A percentile compares a stretch with the other conserved stretches of the same genome.
These are phyloP conservation scores for Parmelia sp. DNA, from an alignment of 495 filamentous ascomycete species.

Conservation along the genomic window DNA sequence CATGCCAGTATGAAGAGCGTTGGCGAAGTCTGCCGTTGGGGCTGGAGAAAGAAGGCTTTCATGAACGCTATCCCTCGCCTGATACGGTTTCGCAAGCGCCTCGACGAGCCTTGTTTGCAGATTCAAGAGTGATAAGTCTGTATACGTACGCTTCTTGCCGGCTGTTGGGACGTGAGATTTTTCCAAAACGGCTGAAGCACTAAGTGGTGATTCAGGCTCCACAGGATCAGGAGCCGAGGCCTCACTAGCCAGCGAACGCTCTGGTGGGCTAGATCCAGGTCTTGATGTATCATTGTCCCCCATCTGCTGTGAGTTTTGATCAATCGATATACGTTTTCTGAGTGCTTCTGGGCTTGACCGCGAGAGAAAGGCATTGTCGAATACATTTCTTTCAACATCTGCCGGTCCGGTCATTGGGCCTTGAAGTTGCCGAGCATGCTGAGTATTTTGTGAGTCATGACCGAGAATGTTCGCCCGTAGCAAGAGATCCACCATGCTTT, in stretches of 20 bases:
- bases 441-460: slow-evolving; percentile 40
- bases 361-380: slow-evolving; percentile 63
- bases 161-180: slow-evolving; percentile 38
- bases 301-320: slow-evolving; percentile 51
- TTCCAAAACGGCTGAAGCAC: background rate
- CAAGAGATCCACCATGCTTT: slow-evolving; percentile 85
- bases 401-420: slow-evolving; percentile 76
- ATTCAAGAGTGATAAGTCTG: slow-evolving; percentile 64
- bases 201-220: slow-evolving; percentile 23
- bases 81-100: slow-evolving; percentile 76
- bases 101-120: slow-evolving; percentile 84
- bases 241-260: slow-evolving; percentile 22
- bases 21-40: slow-evolving; percentile 35
- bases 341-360: slow-evolving; percentile 44
- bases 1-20: slow-evolving; percentile 34
- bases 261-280: slow-evolving; percentile 23
- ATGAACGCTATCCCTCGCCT: slow-evolving; percentile 24
- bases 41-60: slow-evolving; percentile 41
- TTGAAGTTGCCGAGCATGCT: slow-evolving; percentile 35
- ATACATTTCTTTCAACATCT: slow-evolving; percentile 63
- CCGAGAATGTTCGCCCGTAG: slow-evolving; percentile 69
- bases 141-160: slow-evolving; percentile 80
- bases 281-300: slow-evolving; percentile 35
- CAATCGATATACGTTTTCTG: slow-evolving; percentile 12
- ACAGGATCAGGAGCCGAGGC: slow-evolving; percentile 16